Evolutionary conservation across 345 rosid genomes (phyloP), one percentile per base, ranked within the genome.

Genomic region (Dovyalis caffra): DNA sequence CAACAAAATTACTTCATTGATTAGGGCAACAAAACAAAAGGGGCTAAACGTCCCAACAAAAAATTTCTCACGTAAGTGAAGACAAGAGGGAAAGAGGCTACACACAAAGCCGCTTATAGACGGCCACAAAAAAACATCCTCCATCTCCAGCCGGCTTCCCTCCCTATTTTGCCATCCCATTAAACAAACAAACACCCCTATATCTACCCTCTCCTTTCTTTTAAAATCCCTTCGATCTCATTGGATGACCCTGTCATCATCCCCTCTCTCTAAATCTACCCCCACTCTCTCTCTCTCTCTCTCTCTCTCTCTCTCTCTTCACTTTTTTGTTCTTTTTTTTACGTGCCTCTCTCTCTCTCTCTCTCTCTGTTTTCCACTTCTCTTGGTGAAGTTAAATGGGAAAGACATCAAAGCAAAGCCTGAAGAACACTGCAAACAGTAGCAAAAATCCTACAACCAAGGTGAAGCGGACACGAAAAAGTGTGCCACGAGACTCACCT

Each of bases 401-500:
- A 74, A 88, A 83, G 65, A 74, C 77, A 66, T 82, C 87, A 14
- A 28, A 62, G 73, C 73, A 78, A 64, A 71, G 10, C 33, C 75
- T 37, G 18, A 73, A 45, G 32, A 64, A 33, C 56, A 40, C 21
- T 45, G 62, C 74, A 5, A 78, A 32, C 4, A 18, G 71, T 4
- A 21, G 12, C 37, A 31, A 37, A 29, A 79, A 70, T 8, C 20
- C 53, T 21, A 16, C 60, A 5, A 51, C 82, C 33, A 85, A 85
- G 73, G 64, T 49, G 5, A 90, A 87, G 78, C 80, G 91, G 28
- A 81, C 85, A 0, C 77, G 94, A 26, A 87, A 83, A 76, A 88
- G 70, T 34, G 89, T 85, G 25, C 89, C 86, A 0, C 76, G 90
- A 5, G 85, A 87, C 66, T 76, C 89, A 29, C 89, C 91, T 53